phyloP scores from a whole-genome alignment of 2,329 filamentous ascomycete species.

The Fusarium pseudocircinatum region DNA sequence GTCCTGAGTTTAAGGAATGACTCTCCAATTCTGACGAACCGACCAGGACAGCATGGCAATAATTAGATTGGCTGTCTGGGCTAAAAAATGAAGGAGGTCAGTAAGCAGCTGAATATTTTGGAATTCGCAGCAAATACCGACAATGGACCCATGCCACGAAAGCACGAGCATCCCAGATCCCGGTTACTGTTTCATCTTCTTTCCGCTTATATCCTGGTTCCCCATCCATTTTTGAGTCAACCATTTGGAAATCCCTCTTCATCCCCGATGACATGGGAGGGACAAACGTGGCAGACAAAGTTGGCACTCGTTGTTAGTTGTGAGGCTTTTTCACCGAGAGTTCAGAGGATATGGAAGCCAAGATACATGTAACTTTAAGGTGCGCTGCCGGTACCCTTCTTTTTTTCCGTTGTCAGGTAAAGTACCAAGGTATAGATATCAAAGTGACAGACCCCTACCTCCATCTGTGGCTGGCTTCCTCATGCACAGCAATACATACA shows the following conservation, averaged over 20 bases:
- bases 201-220: conserved; percentile 4
- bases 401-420: neutral
- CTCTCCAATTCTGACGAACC: neutral
- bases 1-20: neutral
- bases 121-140: conserved; percentile 11
- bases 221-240: conserved; percentile 5
- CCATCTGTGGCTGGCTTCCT: neutral
- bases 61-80: neutral
- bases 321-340: neutral
- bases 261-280: conserved; percentile 4
- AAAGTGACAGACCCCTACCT: neutral
- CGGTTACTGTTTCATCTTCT: conserved; percentile 29
- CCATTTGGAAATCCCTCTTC: neutral
- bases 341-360: neutral
- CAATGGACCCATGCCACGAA: conserved; percentile 23
- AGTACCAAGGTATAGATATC: neutral
- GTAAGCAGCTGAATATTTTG: conserved; percentile 20
- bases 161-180: conserved; percentile 17
- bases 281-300: conserved; percentile 18
- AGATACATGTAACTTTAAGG: neutral
- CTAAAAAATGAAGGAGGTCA: conserved; percentile 20
- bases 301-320: neutral
- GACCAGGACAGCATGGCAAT: neutral
- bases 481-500: conserved; percentile 17
- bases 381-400: neutral